Base-by-base conservation (phyloP, 306 rosid genomes). In the Cicer chorassanicum region DNA sequence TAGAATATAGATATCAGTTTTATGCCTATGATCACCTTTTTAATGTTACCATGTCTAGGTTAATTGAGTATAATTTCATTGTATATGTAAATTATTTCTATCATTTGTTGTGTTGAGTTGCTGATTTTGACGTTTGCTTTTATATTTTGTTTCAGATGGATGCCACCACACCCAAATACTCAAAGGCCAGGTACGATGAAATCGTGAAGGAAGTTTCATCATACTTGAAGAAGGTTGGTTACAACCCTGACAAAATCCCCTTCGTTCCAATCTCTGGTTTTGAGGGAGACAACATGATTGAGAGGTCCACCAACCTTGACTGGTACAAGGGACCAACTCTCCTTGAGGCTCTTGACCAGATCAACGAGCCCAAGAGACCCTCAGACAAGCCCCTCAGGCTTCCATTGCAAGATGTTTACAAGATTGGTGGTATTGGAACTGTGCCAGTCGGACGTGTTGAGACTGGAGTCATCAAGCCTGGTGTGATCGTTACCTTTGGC, bases 141-240 rank as follows among this genome's bases (percentile, higher is more conserved):
- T 15, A 5, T 81, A 1, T 13, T 2, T 44, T 63, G 18, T 54
- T 29, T 10, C 59, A 82, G 85, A 82, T 82, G 86, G 90, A 87
- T 65, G 90, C 88, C 9, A 87, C 90, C n/a, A 87, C 88, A 5
- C 90, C 89, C 6, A 83, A 86, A 80, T 86, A 86, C 70, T 83
- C 89, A 0, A 86, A 86, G 82, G 87, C 82, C 1, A 81, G 87
- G 78, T 84, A 81, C 21, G 88, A 87, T 18, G 86, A 82, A 82
- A 82, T 82, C 29, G 57, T 84, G 70, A 82, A 82, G 80, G 86
- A 82, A 78, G 86, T 82, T 21, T 73, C 86, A 4, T 82, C 86
- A 5, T 84, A 87, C 75, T 67, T 87, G 85, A 87, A 87, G 85
- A 87, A 84, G 90, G 88, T 82, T n/a, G 90, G 90, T n/a, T 86